Evolutionary conservation across 768 basidiomycete species (phyloP).

Genomic region (Albatrellus ellisii): DNA sequence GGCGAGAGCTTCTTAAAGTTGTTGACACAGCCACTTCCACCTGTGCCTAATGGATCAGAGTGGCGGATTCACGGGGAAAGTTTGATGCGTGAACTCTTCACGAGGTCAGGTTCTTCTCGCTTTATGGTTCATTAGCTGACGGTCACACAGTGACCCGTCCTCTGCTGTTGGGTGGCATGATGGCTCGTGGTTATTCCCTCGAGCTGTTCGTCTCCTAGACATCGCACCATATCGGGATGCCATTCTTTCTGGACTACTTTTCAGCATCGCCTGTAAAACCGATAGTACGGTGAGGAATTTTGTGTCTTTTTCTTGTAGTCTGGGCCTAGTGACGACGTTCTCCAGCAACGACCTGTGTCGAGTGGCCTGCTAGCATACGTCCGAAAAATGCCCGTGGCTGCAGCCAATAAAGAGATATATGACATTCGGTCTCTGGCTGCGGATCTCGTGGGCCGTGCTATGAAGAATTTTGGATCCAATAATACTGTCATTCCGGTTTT

Average conservation of each 20-base stretch:
- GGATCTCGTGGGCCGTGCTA: slow-evolving; percentile 45
- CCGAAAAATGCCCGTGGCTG: slow-evolving; percentile 32
- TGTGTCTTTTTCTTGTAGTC: slow-evolving; percentile 8
- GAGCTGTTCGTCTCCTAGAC: slow-evolving; percentile 50
- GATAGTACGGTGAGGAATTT: slow-evolving; percentile 59
- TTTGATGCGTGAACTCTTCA: slow-evolving; percentile 40
- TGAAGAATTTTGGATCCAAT: slow-evolving; percentile 46
- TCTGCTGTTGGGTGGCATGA: slow-evolving; percentile 49
- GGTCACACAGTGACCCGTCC: slow-evolving; percentile 15
- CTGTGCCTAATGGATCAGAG: slow-evolving; percentile 22
- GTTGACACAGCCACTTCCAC: slow-evolving; percentile 33
- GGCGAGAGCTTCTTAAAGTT: slow-evolving; percentile 47
- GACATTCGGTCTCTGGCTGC: slow-evolving; percentile 36
- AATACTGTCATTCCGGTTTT: slow-evolving; percentile 71
- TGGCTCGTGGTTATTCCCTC: slow-evolving; percentile 63
- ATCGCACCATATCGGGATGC: slow-evolving; percentile 46
- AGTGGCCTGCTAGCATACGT: slow-evolving; percentile 47
- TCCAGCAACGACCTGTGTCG: slow-evolving; percentile 57
- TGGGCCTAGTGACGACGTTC: slow-evolving; percentile 13
- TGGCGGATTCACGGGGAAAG: slow-evolving; percentile 41
- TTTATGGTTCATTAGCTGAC: neutral
- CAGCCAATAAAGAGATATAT: slow-evolving; percentile 23
- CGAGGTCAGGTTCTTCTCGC: slow-evolving; percentile 24
- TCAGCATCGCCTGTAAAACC: slow-evolving; percentile 76
- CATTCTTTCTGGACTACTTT: slow-evolving; percentile 58